Evolutionary conservation across 1,284 basidiomycete species (phyloP).

Genomic region (Sanghuangporus weigelae): DNA sequence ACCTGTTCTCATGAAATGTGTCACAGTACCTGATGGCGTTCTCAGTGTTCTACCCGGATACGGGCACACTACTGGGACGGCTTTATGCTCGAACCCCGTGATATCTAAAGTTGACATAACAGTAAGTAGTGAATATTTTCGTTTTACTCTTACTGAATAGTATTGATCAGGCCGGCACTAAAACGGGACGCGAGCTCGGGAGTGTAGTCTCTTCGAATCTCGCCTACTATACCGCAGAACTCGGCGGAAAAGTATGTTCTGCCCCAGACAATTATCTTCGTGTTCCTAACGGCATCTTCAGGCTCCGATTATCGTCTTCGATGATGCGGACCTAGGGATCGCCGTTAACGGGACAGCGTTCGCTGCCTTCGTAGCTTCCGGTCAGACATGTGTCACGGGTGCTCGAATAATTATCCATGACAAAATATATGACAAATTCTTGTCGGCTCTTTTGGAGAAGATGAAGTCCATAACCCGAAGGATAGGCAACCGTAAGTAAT

Average conservation of each 20-base stretch:
- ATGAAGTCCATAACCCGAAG: slow-evolving; percentile 52
- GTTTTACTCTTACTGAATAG: neutral
- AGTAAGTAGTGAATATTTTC: slow-evolving; percentile 34
- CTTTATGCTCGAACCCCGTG: slow-evolving; percentile 57
- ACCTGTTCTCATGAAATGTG: neutral
- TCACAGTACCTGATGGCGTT: slow-evolving; percentile 66
- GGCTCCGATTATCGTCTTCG: slow-evolving; percentile 74
- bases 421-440: slow-evolving; percentile 60
- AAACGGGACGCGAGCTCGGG: slow-evolving; percentile 66
- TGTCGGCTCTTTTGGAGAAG: slow-evolving; percentile 57
- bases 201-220: slow-evolving; percentile 67
- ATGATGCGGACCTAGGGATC: slow-evolving; percentile 63
- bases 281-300: slow-evolving; percentile 25
- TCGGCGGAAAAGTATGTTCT: slow-evolving; percentile 66
- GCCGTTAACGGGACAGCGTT: slow-evolving; percentile 78
- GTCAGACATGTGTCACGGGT: slow-evolving; percentile 81
- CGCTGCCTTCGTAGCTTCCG: slow-evolving; percentile 79
- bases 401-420: slow-evolving; percentile 69
- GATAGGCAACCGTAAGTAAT: slow-evolving; percentile 71
- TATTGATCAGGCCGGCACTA: slow-evolving; percentile 61
- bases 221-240: slow-evolving; percentile 70
- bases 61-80: slow-evolving; percentile 56
- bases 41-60: slow-evolving; percentile 69
- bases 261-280: neutral
- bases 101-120: slow-evolving; percentile 81